Conservation (phyloP, 108 stramenopile species). For the Conticribra weissflogii region DNA sequence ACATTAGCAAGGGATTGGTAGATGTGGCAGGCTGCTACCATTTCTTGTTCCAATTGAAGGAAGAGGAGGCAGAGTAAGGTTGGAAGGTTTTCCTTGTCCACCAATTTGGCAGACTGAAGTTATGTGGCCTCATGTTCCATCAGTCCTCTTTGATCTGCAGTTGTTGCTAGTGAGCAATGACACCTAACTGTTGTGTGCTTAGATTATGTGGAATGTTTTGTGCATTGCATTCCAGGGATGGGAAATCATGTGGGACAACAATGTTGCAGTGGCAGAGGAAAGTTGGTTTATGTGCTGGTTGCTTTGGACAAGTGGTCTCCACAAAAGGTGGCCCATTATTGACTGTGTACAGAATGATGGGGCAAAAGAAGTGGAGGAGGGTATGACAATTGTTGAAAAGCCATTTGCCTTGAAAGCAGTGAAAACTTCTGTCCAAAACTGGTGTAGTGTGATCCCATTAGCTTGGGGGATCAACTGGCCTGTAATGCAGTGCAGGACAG, state of each 20-base stretch:
- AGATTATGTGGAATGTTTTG: constrained; percentile 1
- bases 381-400: constrained; percentile 1
- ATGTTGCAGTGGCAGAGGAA: neutral
- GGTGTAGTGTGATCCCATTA: constrained; percentile 7
- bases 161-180: constrained; percentile 17
- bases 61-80: neutral
- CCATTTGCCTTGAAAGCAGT: constrained; percentile 9
- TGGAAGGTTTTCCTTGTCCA: constrained; percentile 9
- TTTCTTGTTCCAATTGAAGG: neutral
- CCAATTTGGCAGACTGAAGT: neutral
- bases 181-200: neutral
- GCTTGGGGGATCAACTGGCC: constrained; percentile 5
- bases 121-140: too few species aligned
- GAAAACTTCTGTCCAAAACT: constrained; percentile 12
- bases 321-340: neutral
- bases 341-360: neutral
- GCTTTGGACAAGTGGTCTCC: neutral
- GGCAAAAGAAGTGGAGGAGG: constrained; percentile 13
- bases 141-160: constrained; percentile 1
- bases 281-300: constrained; percentile 7
- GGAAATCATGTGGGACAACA: constrained; percentile 1
- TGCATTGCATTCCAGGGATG: neutral
- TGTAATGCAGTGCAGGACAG: constrained; percentile 10
- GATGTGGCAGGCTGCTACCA: constrained; percentile 2
- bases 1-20: constrained; percentile 6